Base-by-base conservation (phyloP, 2,329 filamentous ascomycete species). In the Pseudocercospora macadamiae region DNA sequence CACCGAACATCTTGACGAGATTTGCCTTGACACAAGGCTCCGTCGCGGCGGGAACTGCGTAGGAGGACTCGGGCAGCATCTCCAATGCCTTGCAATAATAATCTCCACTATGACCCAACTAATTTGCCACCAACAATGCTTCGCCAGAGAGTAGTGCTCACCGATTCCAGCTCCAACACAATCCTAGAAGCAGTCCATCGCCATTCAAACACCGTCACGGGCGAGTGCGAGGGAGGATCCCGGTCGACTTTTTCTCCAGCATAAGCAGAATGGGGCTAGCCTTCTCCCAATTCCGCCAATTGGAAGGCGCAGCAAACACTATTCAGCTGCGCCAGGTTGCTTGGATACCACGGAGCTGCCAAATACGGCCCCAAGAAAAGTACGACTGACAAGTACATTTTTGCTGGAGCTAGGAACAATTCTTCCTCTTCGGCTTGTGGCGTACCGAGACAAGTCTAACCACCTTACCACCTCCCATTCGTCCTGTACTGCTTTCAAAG, bases 361-460 rank as follows among this genome's bases (percentile, higher is more conserved):
- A 18, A 44, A 44, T 44, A 9, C 19, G 16, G 19, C 37, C 3
- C 19, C 37, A 18, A 32, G 12, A 12, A 6, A 32, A 32, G 28
- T 7, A 32, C 28, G n/a, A 44, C 37, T 18, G n/a, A 18, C 2
- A 45, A 12, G 39, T 25, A 45, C 39, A 45, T 16, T 39, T 16
- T 16, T 39, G 8, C 34, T 16, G 7, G 39, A 21, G 16, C 37
- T 44, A 44, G 23, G 42, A 14, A 45, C 9, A 54, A 37, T 53
- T 19, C 21, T 52, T 14, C 36, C 51, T 19, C 34, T 36, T 57
- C 55, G 51, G 56, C 42, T 42, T 26, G 56, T 44, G 56, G 56
- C 56, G 56, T 54, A 47, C 51, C 51, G 51, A 37, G 26, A 28
- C 44, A 28, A 39, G 16, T n/a, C 47, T 28, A 25, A 25, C 47